Conservation (phyloP, 768 basidiomycete species). For the Lentinula raphanica region DNA sequence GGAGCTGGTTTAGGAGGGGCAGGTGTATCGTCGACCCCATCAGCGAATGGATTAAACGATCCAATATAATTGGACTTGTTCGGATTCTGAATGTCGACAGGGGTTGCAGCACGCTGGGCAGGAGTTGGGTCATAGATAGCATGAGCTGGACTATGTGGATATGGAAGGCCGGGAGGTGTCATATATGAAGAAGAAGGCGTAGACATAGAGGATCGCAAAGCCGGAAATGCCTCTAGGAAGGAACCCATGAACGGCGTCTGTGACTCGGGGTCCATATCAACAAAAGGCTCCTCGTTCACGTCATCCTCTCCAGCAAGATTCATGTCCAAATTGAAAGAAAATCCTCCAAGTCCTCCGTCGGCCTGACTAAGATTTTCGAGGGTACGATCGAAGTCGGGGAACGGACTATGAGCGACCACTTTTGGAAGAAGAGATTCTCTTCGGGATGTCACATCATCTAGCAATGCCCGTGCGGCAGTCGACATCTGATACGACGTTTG, state of each 20-base stretch:
- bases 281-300: conserved; percentile 33
- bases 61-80: conserved; percentile 57
- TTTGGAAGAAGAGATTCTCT: conserved; percentile 50
- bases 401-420: conserved; percentile 50
- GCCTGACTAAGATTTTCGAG: conserved; percentile 64
- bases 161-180: conserved; percentile 50
- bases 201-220: conserved; percentile 36
- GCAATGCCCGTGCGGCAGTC: conserved; percentile 72
- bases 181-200: conserved; percentile 30
- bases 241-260: conserved; percentile 53
- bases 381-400: conserved; percentile 88
- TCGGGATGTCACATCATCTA: conserved; percentile 78
- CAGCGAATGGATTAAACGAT: conserved; percentile 79
- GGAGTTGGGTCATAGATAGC: conserved; percentile 53
- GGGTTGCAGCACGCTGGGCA: conserved; percentile 29
- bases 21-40: conserved; percentile 43
- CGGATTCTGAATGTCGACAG: conserved; percentile 41
- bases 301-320: conserved; percentile 53
- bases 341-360: conserved; percentile 59
- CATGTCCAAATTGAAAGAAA: conserved; percentile 85
- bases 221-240: conserved; percentile 69
- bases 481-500: conserved; percentile 82
- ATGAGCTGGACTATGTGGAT: conserved; percentile 41
- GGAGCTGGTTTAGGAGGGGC: conserved; percentile 28
- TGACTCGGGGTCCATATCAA: conserved; percentile 49